Base-by-base conservation (phyloP, 768 basidiomycete genomes). In the Tylopilus plumbeoviolaceoides region DNA sequence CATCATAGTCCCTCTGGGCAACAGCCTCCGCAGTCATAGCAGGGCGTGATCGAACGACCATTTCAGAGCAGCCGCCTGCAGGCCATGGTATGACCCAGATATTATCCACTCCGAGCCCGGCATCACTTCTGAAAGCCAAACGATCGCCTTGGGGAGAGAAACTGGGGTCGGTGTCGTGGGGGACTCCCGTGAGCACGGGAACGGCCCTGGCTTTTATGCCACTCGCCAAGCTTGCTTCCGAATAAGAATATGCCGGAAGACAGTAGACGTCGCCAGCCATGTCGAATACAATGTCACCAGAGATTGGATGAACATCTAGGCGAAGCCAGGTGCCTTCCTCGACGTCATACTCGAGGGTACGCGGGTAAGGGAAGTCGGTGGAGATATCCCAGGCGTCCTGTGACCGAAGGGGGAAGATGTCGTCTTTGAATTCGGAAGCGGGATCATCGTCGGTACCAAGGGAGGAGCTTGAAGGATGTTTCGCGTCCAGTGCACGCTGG, bases 241-340 rank as follows among this genome's bases (percentile, higher is more conserved):
- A 53, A 54, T 75, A 76, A 17, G 72, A 63, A 47, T 54, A 27
- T 0, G 75, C 78, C 21, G 85, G 78, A 42, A 89, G 72, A 59
- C 87, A 89, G 65, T 87, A 89, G 27, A 89, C 63, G 62, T 89
- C 85, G 3, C 87, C 87, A 7, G 83, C 67, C 78, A 89, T 85
- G 64, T 87, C 87, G 50, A 87, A 89, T 7, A 87, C 75, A 42
- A 89, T 77, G 57, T 89, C 87, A 12, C 87, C 85, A 3, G 79
- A 77, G 48, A 71, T 69, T n/a, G 84, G 84, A 55, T 86, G 81
- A 2, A 87, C 85, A 60, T 88, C 87, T 28, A 89, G 76, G 11
- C 85, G 76, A 48, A 89, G 70, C 86, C 86, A 89, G 33, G 87
- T 89, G 8, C 87, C 87, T 62, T 88, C 84, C 39, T 76, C 72